These are phyloP conservation scores for Zasmidium cellare DNA, from an alignment of 2,329 filamentous ascomycete genomes.

Conservation along the genomic window DNA sequence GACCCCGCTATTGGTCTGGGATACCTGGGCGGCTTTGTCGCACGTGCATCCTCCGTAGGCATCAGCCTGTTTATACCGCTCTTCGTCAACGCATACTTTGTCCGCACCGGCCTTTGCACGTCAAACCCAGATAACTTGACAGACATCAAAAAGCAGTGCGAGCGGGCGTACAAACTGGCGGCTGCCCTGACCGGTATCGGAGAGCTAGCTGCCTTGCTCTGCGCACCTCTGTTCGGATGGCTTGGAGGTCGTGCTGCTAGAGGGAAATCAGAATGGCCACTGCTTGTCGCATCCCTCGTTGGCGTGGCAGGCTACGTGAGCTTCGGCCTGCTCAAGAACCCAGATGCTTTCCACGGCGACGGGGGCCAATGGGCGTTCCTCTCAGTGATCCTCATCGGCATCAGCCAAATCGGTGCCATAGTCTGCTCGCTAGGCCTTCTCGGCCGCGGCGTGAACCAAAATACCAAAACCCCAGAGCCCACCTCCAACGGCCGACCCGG, in stretches of 20 bases:
- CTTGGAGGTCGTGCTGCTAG: slow-evolving; percentile 67
- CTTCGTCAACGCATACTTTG: slow-evolving; percentile 89
- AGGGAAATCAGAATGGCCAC: slow-evolving; percentile 61
- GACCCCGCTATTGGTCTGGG: slow-evolving; percentile 80
- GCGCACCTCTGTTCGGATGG: slow-evolving; percentile 84
- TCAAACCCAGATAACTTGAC: slow-evolving; percentile 40
- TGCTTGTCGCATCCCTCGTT: slow-evolving; percentile 68
- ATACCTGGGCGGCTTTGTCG: slow-evolving; percentile 92
- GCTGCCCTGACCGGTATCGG: slow-evolving; percentile 85
- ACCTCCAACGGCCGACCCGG: slow-evolving; percentile 1
- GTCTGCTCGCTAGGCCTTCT: slow-evolving; percentile 92
- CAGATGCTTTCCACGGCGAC: slow-evolving; percentile 68
- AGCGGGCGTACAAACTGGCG: slow-evolving; percentile 82
- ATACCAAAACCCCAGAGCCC: slow-evolving; percentile 21
- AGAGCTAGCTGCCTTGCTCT: slow-evolving; percentile 80
- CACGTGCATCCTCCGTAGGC: slow-evolving; percentile 88
- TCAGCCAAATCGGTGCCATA: slow-evolving; percentile 94
- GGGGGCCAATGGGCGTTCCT: slow-evolving; percentile 59
- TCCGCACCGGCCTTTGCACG: slow-evolving; percentile 75
- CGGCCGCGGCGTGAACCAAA: slow-evolving; percentile 70
- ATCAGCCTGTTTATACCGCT: slow-evolving; percentile 94
- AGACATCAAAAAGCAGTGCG: slow-evolving; percentile 82
- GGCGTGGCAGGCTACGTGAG: slow-evolving; percentile 76
- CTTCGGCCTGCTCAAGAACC: slow-evolving; percentile 75
- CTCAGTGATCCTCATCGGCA: slow-evolving; percentile 76